phyloP scores from a whole-genome alignment of 257 asterid genomes.

The Coffea canephora region DNA sequence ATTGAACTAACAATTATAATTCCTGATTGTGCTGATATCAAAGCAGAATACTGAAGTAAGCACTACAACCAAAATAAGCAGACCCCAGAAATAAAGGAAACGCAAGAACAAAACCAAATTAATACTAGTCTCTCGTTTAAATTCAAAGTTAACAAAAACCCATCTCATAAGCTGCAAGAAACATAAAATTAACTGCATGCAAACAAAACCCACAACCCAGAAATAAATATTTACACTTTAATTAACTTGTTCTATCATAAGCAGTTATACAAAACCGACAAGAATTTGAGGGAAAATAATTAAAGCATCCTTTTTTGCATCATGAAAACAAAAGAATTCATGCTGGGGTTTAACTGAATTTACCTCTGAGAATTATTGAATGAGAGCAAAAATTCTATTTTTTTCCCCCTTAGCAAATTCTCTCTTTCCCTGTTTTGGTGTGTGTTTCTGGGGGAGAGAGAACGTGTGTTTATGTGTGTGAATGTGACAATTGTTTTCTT shows the following conservation, averaged over 20 bases:
- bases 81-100: background rate
- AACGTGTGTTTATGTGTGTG: background rate
- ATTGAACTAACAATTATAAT: background rate
- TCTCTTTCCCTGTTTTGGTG: background rate
- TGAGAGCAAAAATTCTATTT: background rate
- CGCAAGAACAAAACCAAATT: background rate
- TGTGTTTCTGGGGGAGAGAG: background rate
- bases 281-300: background rate
- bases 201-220: conserved; percentile 1
- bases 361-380: background rate
- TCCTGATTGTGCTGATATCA: background rate
- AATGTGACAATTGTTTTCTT: background rate
- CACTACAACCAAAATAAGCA: background rate
- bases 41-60: background rate
- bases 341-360: background rate
- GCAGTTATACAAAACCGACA: background rate
- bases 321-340: background rate
- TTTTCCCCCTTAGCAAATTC: background rate
- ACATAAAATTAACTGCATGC: conserved; percentile 7
- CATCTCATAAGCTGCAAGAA: background rate
- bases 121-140: background rate
- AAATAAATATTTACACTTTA: background rate
- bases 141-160: background rate
- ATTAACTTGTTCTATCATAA: background rate
- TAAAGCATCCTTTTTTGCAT: background rate